These are phyloP conservation scores for Haplosporangium sp. DNA, from an alignment of 371 early-diverging fungal species.

Conservation along the genomic window DNA sequence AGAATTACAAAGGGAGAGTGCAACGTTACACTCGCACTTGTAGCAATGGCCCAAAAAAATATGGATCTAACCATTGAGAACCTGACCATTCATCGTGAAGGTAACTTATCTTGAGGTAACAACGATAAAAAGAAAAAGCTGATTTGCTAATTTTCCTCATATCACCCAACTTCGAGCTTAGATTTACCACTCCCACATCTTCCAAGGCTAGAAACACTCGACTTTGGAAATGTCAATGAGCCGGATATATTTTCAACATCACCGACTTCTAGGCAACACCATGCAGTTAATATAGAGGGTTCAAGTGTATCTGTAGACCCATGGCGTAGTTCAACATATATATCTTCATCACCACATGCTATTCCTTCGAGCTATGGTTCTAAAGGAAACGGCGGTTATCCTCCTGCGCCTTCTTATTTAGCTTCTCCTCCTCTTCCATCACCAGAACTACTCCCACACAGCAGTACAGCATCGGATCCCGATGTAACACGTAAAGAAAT, in stretches of 20 bases:
- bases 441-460: conserved; percentile 4
- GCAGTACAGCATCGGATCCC: conserved; percentile 11
- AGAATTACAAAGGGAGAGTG: conserved; percentile 76
- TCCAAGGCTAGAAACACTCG: conserved; percentile 43
- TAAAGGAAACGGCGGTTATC: conserved; percentile 22
- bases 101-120: conserved; percentile 22
- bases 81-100: conserved; percentile 63
- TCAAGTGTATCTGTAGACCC: conserved; percentile 22
- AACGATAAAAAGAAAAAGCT: no score
- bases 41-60: conserved; percentile 82
- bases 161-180: neutral
- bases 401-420: conserved; percentile 50
- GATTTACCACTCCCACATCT: conserved; percentile 54
- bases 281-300: conserved; percentile 26
- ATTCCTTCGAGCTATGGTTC: conserved; percentile 9
- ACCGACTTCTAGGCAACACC: conserved; percentile 23
- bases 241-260: conserved; percentile 27
- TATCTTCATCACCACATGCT: neutral
- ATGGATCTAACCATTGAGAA: conserved; percentile 72
- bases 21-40: conserved; percentile 75
- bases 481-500: conserved; percentile 40
- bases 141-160: neutral
- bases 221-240: conserved; percentile 31
- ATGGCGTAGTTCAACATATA: conserved; percentile 32
- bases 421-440: conserved; percentile 31